Base-by-base conservation (phyloP, 768 basidiomycete species). In the Heimioporus sp. region DNA sequence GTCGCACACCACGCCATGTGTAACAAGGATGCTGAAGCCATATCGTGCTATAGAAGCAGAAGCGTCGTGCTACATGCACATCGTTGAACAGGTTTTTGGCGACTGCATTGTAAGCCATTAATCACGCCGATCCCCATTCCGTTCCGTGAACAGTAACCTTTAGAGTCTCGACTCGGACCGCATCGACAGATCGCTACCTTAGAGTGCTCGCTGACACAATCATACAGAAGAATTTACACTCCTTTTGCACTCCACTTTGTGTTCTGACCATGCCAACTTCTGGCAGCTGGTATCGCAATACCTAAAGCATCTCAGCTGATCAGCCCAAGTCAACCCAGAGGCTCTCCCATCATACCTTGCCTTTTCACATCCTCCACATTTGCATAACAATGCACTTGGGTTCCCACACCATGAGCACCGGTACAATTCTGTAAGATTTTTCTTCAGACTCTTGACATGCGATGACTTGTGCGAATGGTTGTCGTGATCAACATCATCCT, bases 371-470 rank as follows among this genome's bases (percentile, higher is more conserved):
- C 73, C 68, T 8, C 68, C 57, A 50, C 81, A 83, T 62, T 81
- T 81, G 54, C 73, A 72, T 47, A 82, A 58, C 9, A 72, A 71
- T 2, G 80, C 79, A 41, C 79, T 83, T 1, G 81, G 82, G 52
- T 83, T 85, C 3, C 77, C 73, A 58, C 83, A 85, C 74, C 78
- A 82, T 20, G 83, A 82, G 58, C 86, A 87, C 21, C 75, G 68
- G 64, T 82, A 82, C 28, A 86, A 62, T 43, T 61, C 72, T 5
- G 80, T 73, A 13, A 66, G 66, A 44, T 81, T 24, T 11, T 28
- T 19, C 39, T 13, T 47, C 76, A 19, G 61, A 58, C 49, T 69
- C 66, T 73, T 6, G 75, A 17, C 69, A 43, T 73, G 72, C 21
- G 66, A 62, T 38, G 69, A 53, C 43, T 12, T 60, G 40, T 63